These are phyloP conservation scores for Solanum ossicruentum DNA, from an alignment of 257 asterid genomes.

Conservation along the genomic window DNA sequence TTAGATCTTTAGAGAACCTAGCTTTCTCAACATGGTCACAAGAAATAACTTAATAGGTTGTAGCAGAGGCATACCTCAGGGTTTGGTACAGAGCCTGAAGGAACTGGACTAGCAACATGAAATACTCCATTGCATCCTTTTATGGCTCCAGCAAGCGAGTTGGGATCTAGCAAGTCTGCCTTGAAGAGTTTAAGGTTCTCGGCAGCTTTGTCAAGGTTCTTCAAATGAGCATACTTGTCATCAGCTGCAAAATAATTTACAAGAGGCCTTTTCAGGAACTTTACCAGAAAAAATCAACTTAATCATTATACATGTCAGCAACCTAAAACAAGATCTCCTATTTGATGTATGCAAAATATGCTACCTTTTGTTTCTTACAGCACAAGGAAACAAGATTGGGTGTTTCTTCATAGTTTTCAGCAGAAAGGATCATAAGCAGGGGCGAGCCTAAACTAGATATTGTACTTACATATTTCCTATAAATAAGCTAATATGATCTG, in stretches of 20 bases:
- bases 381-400: not conserved
- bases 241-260: slow-evolving; percentile 23
- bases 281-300: not conserved
- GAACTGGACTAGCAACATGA: slow-evolving; percentile 80
- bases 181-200: slow-evolving; percentile 41
- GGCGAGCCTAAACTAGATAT: not conserved
- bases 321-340: not conserved
- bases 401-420: not conserved
- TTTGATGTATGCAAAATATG: not conserved
- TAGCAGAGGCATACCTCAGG: slow-evolving; percentile 40
- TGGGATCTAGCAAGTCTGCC: slow-evolving; percentile 65
- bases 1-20: not conserved
- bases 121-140: slow-evolving; percentile 66
- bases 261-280: not conserved
- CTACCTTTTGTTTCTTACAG: not conserved
- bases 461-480: too few species aligned
- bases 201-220: slow-evolving; percentile 36
- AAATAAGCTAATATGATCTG: too few species aligned
- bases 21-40: not conserved
- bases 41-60: not conserved
- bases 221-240: slow-evolving; percentile 45
- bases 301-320: not conserved
- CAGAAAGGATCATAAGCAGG: not conserved
- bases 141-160: slow-evolving; percentile 50
- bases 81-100: slow-evolving; percentile 41